Base-by-base conservation (phyloP, 192 early-diverging fungal genomes). In the Umbelopsis ramanniana region DNA sequence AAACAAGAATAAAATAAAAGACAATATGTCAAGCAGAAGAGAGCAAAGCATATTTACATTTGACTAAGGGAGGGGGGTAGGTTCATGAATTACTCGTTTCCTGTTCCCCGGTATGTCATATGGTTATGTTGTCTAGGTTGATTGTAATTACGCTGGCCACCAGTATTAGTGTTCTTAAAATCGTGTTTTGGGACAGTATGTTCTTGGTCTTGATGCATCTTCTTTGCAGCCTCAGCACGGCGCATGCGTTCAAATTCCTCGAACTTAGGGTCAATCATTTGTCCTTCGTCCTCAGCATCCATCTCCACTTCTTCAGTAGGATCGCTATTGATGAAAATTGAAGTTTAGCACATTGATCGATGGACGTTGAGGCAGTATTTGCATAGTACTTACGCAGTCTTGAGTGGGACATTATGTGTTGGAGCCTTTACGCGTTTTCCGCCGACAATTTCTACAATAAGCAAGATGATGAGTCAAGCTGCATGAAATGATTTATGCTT, bases 91-190 rank as follows among this genome's bases (percentile, higher is more conserved):
- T 63, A 63, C 7, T 11, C 26, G 26, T 37, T 63, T 26, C 29
- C 15, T 0, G 26, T 19, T 17, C 33, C 57, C 11, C 57, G 57
- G 19, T 63, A 63, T 12, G 26, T 26, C 57, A 33, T 63, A 63
- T 63, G 57, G 57, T 63, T 63, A 37, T 63, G 57, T 9, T n/a
- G 57, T 63, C 57, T 63, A 63, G 57, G 57, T 63, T 63, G 57
- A 63, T 63, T 63, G 26, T 63, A 63, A 17, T 22, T 35, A 7
- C 57, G 57, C 3, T 14, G 17, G 57, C 57, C 57, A 14, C 57
- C 57, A 63, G 19, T n/a, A 19, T 63, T 63, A 9, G 33, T 63
- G 14, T 63, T 63, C 5, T 26, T 6, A 14, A 63, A 19, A 7
- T 63, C 57, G 33, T 35, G 29, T 29, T 63, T 63, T 6, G 57